phyloP scores from a whole-genome alignment of 2,329 filamentous ascomycete species.

The Shiraia sp. region DNA sequence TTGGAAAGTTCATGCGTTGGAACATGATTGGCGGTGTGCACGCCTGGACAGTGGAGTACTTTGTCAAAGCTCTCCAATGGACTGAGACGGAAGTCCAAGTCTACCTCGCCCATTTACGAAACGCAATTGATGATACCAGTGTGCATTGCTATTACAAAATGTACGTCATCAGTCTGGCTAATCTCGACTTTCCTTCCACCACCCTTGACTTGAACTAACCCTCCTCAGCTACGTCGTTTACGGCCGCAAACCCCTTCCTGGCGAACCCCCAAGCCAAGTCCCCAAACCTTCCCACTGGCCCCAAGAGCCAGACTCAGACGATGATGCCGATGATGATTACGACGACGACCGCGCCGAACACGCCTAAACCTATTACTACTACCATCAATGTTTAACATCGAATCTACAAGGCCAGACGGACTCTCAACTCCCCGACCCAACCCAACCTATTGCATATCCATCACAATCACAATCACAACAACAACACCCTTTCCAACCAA shows the following conservation, averaged over 20 bases:
- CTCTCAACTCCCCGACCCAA: too few species aligned
- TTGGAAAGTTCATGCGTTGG: conserved; percentile 55
- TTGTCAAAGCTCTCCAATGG: conserved; percentile 50
- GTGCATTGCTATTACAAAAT: conserved; percentile 50
- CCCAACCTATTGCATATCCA: too few species aligned
- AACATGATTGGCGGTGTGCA: conserved; percentile 53
- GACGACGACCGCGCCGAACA: too few species aligned
- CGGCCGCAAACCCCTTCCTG: conserved; percentile 27
- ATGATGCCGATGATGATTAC: conserved; percentile 11
- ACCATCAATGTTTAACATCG: too few species aligned
- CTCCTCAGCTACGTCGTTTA: conserved; percentile 31
- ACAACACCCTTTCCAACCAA: too few species aligned
- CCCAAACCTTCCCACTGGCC: conserved; percentile 27
- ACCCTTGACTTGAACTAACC: conserved; percentile 5
- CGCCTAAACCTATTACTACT: not conserved
- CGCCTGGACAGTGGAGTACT: conserved; percentile 49
- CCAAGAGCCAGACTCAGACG: conserved; percentile 8
- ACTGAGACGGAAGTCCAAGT: conserved; percentile 50
- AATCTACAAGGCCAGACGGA: too few species aligned
- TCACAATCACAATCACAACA: too few species aligned
- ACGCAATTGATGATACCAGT: conserved; percentile 43
- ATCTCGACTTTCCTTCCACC: not conserved
- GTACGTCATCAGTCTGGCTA: too few species aligned
- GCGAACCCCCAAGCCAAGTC: conserved; percentile 18
- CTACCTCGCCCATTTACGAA: conserved; percentile 49